Evolutionary conservation across 352 stramenopile genomes (phyloP).

Genomic region (Sclerospora graminicola): DNA sequence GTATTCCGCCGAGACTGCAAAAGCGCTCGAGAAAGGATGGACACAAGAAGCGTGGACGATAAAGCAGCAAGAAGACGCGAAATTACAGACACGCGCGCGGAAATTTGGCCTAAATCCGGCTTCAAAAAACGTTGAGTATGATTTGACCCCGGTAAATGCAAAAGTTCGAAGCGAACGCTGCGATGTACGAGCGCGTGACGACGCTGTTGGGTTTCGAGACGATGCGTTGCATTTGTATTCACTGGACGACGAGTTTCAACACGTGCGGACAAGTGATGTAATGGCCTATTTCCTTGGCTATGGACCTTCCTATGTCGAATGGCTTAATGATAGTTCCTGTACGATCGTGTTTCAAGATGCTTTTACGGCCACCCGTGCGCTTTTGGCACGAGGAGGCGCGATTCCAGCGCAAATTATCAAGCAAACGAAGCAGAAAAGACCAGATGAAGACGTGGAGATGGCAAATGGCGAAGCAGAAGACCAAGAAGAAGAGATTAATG

Average conservation of each 20-base stretch:
- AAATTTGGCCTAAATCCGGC: constrained; percentile 58
- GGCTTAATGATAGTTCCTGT: constrained; percentile 80
- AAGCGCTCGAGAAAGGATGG: constrained; percentile 44
- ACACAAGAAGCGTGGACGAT: constrained; percentile 65
- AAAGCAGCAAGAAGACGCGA: constrained; percentile 48
- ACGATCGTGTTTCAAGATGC: constrained; percentile 76
- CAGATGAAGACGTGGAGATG: constrained; percentile 52
- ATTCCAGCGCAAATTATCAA: constrained; percentile 39
- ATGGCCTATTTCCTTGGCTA: constrained; percentile 73
- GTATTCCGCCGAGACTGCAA: constrained; percentile 51
- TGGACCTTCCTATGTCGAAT: constrained; percentile 78
- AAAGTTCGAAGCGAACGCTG: constrained; percentile 59
- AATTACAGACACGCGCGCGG: constrained; percentile 46
- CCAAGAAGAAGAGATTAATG: constrained; percentile 19
- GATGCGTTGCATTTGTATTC: constrained; percentile 80
- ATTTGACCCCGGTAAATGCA: constrained; percentile 27
- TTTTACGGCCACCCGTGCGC: constrained; percentile 49
- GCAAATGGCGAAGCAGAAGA: constrained; percentile 15
- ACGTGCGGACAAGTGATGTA: constrained; percentile 71
- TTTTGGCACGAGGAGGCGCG: constrained; percentile 44
- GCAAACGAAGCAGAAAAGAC: constrained; percentile 17
- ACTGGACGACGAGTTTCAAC: constrained; percentile 67
- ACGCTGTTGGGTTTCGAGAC: constrained; percentile 30
- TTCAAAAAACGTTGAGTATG: constrained; percentile 10
- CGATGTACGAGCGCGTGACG: constrained; percentile 26